These are phyloP conservation scores for Ustulina deusta DNA, from an alignment of 2,329 filamentous ascomycete genomes.

Conservation along the genomic window DNA sequence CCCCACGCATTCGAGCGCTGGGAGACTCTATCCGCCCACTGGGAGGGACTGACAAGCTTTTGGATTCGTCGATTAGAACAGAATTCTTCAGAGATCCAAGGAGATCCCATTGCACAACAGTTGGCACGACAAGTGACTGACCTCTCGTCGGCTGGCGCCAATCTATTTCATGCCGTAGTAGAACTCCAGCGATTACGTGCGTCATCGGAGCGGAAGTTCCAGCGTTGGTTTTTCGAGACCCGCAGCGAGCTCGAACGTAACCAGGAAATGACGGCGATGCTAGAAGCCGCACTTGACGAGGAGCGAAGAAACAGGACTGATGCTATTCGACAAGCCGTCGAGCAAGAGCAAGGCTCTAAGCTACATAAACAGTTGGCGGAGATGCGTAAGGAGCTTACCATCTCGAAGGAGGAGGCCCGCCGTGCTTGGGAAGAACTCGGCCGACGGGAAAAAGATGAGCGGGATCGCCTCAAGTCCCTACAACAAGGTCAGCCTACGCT, in stretches of 20 bases:
- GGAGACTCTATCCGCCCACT: constrained; percentile 96
- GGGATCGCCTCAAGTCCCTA: constrained; percentile 86
- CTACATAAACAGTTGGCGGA: constrained; percentile 85
- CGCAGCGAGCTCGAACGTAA: constrained; percentile 86
- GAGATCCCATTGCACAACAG: constrained; percentile 86
- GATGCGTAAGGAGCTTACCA: constrained; percentile 91
- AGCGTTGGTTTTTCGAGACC: constrained; percentile 98
- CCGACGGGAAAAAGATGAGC: constrained; percentile 90
- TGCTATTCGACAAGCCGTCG: constrained; percentile 73
- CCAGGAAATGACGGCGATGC: constrained; percentile 82
- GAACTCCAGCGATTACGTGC: constrained; percentile 93
- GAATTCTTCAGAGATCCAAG: constrained; percentile 85
- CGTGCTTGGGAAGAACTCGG: constrained; percentile 98
- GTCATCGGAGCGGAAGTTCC: constrained; percentile 96
- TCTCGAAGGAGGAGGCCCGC: constrained; percentile 95
- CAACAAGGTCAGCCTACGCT: constrained; percentile 88
- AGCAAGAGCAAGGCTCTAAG: constrained; percentile 75
- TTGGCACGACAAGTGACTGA: constrained; percentile 95
- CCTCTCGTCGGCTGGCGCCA: constrained; percentile 95
- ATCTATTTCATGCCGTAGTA: constrained; percentile 96
- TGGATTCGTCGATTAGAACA: constrained; percentile 95
- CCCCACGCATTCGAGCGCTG: constrained; percentile 98
- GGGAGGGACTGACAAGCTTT: constrained; percentile 96
- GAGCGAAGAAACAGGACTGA: constrained; percentile 79
- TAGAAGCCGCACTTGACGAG: constrained; percentile 79